phyloP scores from a whole-genome alignment of 2,329 filamentous ascomycete species.

The Ceratocystis lukuohia region DNA sequence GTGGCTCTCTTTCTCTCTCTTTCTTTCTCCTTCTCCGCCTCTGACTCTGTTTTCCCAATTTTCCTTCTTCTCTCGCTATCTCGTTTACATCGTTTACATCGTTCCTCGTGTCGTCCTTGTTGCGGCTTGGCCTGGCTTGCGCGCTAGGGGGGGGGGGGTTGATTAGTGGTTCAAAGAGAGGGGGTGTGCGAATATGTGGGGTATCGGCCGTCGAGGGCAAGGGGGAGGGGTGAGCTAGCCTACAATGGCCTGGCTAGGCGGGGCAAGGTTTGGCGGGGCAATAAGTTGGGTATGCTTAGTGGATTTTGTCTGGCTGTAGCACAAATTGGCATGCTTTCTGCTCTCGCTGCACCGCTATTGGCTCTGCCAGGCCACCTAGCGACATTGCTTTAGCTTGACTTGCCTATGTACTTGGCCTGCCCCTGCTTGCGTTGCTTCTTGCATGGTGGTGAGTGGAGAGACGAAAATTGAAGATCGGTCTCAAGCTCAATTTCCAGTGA shows the following conservation, averaged over 20 bases:
- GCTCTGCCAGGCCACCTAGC: no score
- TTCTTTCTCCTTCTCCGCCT: neutral
- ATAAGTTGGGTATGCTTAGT: no score
- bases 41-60: no score
- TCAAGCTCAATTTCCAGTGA: no score
- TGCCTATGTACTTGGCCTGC: neutral
- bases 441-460: neutral
- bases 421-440: neutral
- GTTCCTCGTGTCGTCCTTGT: neutral
- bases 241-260: neutral
- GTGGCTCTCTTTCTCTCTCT: neutral
- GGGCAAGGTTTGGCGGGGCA: neutral
- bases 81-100: conserved; percentile 5
- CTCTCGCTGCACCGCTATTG: no score
- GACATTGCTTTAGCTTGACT: neutral
- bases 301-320: neutral
- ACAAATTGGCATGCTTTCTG: neutral
- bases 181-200: neutral
- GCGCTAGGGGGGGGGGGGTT: neutral
- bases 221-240: neutral
- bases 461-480: no score
- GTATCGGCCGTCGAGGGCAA: neutral
- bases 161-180: neutral
- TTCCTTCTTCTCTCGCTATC: neutral
- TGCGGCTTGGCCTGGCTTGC: neutral